phyloP scores from a whole-genome alignment of 495 filamentous ascomycete genomes.

The Aspergillus sclerotiicarbonarius region DNA sequence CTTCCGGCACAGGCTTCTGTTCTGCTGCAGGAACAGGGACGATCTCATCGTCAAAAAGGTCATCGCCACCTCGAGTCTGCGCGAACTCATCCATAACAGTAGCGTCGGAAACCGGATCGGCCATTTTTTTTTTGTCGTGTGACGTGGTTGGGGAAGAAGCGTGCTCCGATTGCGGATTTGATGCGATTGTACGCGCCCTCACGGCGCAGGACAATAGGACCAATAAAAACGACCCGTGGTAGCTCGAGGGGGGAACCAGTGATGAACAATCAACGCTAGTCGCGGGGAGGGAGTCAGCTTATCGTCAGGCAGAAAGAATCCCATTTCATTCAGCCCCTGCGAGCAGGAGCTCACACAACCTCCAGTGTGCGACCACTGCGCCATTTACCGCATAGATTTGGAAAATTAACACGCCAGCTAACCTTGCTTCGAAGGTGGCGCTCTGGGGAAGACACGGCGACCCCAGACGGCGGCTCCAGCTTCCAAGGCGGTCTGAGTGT shows the following conservation, averaged over 20 bases:
- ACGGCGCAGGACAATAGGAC: constrained; percentile 3
- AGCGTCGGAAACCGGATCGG: constrained; percentile 15
- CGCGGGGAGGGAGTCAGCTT: constrained; percentile 9
- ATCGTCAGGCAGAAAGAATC: neutral
- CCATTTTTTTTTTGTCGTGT: constrained; percentile 22
- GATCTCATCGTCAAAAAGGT: constrained; percentile 72
- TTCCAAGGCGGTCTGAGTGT: constrained; percentile 14
- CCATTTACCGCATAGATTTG: neutral
- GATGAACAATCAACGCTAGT: constrained; percentile 11
- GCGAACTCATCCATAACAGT: constrained; percentile 51
- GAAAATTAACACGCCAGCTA: neutral
- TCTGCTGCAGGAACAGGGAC: constrained; percentile 52
- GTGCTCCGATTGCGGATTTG: constrained; percentile 13
- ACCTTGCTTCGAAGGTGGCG: neutral
- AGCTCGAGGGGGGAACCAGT: constrained; percentile 8
- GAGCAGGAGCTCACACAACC: neutral
- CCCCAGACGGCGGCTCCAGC: constrained; percentile 4
- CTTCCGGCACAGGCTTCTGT: constrained; percentile 30
- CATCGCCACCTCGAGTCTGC: constrained; percentile 64
- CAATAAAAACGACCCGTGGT: constrained; percentile 19
- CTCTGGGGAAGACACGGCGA: neutral
- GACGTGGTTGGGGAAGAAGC: constrained; percentile 5
- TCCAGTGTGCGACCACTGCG: neutral
- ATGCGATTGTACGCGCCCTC: constrained; percentile 12
- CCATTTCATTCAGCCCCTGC: neutral